Conservation (phyloP, 1,139 yeast species). For the Hyphopichia buzzinii region DNA sequence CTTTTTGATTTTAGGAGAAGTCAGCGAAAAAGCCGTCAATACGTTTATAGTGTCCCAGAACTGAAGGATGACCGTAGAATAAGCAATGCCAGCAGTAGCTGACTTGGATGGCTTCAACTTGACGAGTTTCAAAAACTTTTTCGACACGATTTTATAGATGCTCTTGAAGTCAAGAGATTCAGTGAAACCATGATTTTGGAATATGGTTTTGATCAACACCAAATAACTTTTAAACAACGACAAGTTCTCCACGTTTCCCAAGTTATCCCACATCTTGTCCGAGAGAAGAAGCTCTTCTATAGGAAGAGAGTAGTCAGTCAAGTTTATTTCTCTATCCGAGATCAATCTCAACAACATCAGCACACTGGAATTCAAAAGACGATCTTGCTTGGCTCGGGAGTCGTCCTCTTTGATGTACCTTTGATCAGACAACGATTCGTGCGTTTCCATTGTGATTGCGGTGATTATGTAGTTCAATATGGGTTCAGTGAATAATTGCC, state of each 20-base stretch:
- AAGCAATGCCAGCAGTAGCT: conserved; percentile 34
- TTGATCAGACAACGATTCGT: conserved; percentile 70
- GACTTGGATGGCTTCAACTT: conserved; percentile 33
- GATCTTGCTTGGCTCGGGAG: conserved; percentile 59
- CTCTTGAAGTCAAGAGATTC: conserved; percentile 16
- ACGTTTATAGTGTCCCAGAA: conserved; percentile 47
- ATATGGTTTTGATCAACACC: conserved; percentile 25
- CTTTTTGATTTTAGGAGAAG: conserved; percentile 28
- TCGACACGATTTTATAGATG: conserved; percentile 45
- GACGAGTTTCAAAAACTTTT: conserved; percentile 50
- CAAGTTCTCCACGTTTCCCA: conserved; percentile 38
- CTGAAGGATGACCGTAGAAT: conserved; percentile 45
- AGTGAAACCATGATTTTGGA: conserved; percentile 8
- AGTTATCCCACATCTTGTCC: conserved; percentile 46
- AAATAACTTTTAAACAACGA: conserved; percentile 47
- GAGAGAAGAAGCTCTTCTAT: conserved; percentile 32
- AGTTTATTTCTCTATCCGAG: background rate
- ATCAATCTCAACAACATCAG: conserved; percentile 47
- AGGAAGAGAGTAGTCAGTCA: background rate
- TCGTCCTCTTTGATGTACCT: conserved; percentile 70
- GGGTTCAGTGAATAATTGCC: conserved; percentile 57
- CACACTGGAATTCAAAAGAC: conserved; percentile 56
- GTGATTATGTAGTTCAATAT: conserved; percentile 56
- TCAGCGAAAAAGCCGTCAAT: conserved; percentile 32
- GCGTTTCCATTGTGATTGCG: conserved; percentile 54